A percentile compares a stretch with the other conserved stretches of the same genome.
Evolutionary conservation across 2,329 filamentous ascomycete genomes (phyloP).

Genomic region (Talaromyces piceae): DNA sequence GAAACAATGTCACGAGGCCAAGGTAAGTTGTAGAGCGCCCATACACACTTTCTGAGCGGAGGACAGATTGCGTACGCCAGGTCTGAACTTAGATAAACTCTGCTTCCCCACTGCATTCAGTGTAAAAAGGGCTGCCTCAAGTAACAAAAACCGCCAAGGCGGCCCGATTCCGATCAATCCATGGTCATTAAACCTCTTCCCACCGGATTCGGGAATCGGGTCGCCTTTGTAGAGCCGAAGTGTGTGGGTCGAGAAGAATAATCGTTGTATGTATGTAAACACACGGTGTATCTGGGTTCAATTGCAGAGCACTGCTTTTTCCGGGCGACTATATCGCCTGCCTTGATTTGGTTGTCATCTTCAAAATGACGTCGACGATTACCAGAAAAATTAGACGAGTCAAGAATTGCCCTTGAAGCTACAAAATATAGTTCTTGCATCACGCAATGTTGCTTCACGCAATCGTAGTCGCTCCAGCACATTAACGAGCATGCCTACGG

Average conservation of each 20-base stretch:
- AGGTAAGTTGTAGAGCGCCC: too few relatives aligned
- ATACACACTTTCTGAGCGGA: too few relatives aligned
- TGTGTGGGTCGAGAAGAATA: too few relatives aligned
- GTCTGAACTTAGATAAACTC: too few relatives aligned
- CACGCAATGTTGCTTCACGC: not conserved
- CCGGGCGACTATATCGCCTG: not conserved
- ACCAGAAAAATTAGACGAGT: not conserved
- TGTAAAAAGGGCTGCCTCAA: too few relatives aligned
- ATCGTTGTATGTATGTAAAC: too few relatives aligned
- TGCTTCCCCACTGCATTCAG: too few relatives aligned
- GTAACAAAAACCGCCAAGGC: too few relatives aligned
- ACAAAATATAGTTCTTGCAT: not conserved
- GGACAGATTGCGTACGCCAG: too few relatives aligned
- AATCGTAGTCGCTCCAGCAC: not conserved
- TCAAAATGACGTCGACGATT: not conserved
- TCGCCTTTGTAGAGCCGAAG: not conserved
- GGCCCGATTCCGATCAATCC: slow-evolving; percentile 3
- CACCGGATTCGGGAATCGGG: not conserved
- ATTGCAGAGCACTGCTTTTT: not conserved
- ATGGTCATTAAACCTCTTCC: slow-evolving; percentile 3
- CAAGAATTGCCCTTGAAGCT: not conserved
- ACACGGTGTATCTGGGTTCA: too few relatives aligned
- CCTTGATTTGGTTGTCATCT: not conserved
- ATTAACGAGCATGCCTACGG: not conserved
- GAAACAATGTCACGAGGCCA: too few relatives aligned